Conservation (phyloP, 345 rosid species). For the Pseudoturritis turrita region DNA sequence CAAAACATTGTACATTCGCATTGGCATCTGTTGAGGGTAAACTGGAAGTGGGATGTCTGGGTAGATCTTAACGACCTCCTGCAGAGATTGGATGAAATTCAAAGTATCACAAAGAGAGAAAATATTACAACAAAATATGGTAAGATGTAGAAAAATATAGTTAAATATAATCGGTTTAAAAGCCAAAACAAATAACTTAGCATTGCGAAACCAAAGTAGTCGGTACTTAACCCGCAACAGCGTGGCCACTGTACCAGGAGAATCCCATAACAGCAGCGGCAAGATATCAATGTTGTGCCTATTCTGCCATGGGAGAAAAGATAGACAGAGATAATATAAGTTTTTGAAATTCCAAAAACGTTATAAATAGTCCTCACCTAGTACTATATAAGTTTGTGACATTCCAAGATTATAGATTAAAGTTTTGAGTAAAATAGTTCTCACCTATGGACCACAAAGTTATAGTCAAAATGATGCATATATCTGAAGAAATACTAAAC, state of each 20-base stretch:
- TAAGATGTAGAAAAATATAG: neutral
- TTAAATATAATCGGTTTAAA: neutral
- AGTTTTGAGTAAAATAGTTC: neutral
- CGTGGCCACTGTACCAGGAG: conserved; percentile 17
- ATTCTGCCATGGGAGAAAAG: conserved; percentile 28
- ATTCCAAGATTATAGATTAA: neutral
- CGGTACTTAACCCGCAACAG: conserved; percentile 36
- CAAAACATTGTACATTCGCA: conserved; percentile 40
- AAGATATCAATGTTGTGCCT: conserved; percentile 23
- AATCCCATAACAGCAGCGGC: conserved; percentile 43
- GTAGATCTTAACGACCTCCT: conserved; percentile 42
- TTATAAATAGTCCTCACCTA: neutral
- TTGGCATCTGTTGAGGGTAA: neutral
- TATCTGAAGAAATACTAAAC: neutral
- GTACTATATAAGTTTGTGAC: neutral
- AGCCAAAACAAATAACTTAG: neutral
- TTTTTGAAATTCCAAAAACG: neutral
- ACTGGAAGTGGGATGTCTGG: neutral
- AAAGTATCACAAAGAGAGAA: conserved; percentile 2
- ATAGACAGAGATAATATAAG: neutral
- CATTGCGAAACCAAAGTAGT: conserved; percentile 8
- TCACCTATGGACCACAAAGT: neutral
- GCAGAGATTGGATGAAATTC: conserved; percentile 2
- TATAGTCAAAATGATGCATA: neutral
- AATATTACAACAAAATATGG: neutral